Evolutionary conservation across 257 asterid genomes (phyloP).

Genomic region (Osmanthus fragrans): DNA sequence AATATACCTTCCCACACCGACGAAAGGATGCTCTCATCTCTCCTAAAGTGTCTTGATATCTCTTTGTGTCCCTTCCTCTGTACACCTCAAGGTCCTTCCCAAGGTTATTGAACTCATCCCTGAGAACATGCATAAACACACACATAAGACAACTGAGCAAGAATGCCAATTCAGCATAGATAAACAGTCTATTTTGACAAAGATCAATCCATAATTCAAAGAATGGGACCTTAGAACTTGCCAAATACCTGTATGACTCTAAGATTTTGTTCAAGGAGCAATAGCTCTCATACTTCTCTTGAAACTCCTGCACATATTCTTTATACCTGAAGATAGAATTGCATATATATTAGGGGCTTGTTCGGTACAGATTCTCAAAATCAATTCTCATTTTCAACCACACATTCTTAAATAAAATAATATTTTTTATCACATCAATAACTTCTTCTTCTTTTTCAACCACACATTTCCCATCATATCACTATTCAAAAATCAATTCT

Average conservation of each 20-base stretch:
- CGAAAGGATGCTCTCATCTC: conserved; percentile 68
- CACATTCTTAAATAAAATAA: too few species aligned
- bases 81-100: conserved; percentile 69
- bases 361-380: too few species aligned
- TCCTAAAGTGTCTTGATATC: conserved; percentile 53
- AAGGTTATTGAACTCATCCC: conserved; percentile 69
- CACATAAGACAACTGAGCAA: conserved; percentile 23
- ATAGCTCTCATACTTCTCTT: conserved; percentile 77
- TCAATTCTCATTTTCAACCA: too few species aligned
- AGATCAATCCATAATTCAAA: conserved; percentile 5
- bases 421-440: too few species aligned
- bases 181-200: neutral
- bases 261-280: conserved; percentile 60
- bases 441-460: too few species aligned
- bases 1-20: conserved; percentile 72
- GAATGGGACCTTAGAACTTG: conserved; percentile 24
- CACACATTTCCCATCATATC: too few species aligned
- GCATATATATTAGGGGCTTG: conserved; percentile 15
- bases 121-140: conserved; percentile 25
- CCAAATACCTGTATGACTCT: conserved; percentile 73
- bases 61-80: conserved; percentile 65
- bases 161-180: conserved; percentile 1
- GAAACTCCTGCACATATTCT: conserved; percentile 82
- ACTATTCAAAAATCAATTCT: too few species aligned
- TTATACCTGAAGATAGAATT: conserved; percentile 51